Conservation (phyloP, 1,284 basidiomycete species). For the Puccinia triticina region DNA sequence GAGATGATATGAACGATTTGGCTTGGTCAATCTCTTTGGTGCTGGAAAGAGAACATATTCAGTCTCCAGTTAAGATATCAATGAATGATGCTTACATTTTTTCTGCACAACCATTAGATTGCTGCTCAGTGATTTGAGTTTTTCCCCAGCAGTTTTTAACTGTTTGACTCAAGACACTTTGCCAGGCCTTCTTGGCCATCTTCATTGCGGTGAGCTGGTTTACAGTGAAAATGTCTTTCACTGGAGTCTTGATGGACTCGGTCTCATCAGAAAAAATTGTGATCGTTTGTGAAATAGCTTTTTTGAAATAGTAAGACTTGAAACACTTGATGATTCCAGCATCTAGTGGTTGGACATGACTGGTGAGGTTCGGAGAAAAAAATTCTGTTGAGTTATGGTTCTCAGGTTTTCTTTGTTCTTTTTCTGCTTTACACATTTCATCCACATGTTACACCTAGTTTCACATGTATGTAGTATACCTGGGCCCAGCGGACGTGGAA, state of each 20-base stretch:
- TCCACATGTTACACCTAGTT: no score
- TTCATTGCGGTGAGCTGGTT: no score
- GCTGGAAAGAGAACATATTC: not conserved
- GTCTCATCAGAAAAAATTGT: not conserved
- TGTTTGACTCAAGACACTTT: no score
- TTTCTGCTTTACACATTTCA: no score
- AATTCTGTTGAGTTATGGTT: no score
- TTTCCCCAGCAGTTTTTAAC: not conserved
- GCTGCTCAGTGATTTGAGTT: not conserved
- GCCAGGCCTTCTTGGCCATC: no score
- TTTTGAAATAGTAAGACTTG: conserved; percentile 30
- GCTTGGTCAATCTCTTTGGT: not conserved
- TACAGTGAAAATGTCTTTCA: conserved; percentile 2
- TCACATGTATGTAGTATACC: no score
- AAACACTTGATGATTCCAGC: conserved; percentile 48
- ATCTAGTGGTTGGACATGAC: conserved; percentile 50
- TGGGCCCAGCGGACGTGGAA: no score
- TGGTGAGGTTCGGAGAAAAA: conserved; percentile 46
- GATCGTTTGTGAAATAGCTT: not conserved
- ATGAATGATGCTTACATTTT: not conserved
- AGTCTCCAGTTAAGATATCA: not conserved
- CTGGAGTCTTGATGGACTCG: not conserved
- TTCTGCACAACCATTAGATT: not conserved
- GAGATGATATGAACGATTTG: not conserved
- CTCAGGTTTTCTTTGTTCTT: no score